Base-by-base conservation (phyloP, 805 yeast genomes). In the Saccharomycopsis malanga region DNA sequence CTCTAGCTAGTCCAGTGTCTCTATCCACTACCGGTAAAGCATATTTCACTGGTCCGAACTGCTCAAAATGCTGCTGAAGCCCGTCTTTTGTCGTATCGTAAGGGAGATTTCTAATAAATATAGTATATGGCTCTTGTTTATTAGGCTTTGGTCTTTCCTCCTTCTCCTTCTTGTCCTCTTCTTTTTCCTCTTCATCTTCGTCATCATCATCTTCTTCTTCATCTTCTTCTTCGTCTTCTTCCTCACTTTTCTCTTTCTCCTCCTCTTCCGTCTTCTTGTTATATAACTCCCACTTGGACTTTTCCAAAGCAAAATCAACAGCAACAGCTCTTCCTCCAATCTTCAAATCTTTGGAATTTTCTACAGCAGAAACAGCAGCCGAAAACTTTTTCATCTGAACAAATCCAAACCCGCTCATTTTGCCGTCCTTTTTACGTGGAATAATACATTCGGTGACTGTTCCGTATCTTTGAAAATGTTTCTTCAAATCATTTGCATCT, bases 351-450 rank as follows among this genome's bases (percentile, higher is more conserved):
- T 71, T 74, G 20, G 80, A 70, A 29, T 74, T 87, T 57, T 85
- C 85, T 30, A 89, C 79, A 1, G 96, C 98, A 48, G 69, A 72
- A 56, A 77, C 81, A 42, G 98, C 98, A 53, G 82, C 78, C 24
- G 76, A 66, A 53, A 79, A 72, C 58, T 83, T 86, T 59, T 79
- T 79, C 95, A 93, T 84, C 0, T 93, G 83, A 7, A 93, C 88
- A 63, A 93, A 93, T 0, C 88, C 98, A 73, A 91, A 93, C 9
- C 98, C 98, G 51, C 83, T 70, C 93, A 93, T 84, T 61, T 77
- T 81, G 14, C 96, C 96, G 42, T 87, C 94, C 41, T 76, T 73
- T 59, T 85, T 87, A 58, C 86, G 78, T 40, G 98, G 98, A 55
- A 93, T 87, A 56, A 79, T 78, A 0, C 91, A 95, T 59, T 88